These are phyloP conservation scores for Letharia columbiana DNA, from an alignment of 495 filamentous ascomycete species.

Conservation along the genomic window DNA sequence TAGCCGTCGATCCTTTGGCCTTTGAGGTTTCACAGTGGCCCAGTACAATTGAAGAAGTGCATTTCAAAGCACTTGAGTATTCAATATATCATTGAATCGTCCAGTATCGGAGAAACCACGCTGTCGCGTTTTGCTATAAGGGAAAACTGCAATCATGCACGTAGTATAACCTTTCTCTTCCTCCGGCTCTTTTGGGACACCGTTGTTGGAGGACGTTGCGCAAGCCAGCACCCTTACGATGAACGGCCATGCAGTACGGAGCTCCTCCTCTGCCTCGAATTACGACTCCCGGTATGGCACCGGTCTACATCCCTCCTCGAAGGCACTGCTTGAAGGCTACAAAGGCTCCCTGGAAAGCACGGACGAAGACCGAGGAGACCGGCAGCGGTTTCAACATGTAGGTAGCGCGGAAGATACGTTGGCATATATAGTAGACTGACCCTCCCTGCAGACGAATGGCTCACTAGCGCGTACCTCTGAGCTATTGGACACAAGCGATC, in stretches of 20 bases:
- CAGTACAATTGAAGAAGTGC: background rate
- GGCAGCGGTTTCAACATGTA: constrained; percentile 9
- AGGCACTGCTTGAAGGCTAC: constrained; percentile 42
- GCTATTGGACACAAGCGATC: constrained; percentile 44
- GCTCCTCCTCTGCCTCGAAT: constrained; percentile 39
- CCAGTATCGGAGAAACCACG: background rate
- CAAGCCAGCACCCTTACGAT: constrained; percentile 27
- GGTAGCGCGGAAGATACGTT: background rate
- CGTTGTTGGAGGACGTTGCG: background rate
- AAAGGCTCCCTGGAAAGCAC: constrained; percentile 29
- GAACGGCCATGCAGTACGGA: constrained; percentile 38
- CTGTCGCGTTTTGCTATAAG: background rate
- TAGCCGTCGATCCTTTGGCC: background rate
- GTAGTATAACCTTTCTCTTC: background rate
- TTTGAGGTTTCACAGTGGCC: background rate
- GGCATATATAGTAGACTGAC: constrained; percentile 5
- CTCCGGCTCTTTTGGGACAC: background rate
- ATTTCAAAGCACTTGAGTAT: background rate
- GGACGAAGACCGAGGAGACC: constrained; percentile 2
- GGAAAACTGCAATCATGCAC: background rate
- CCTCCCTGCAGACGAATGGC: constrained; percentile 17
- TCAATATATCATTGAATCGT: background rate
- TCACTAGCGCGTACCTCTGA: constrained; percentile 35
- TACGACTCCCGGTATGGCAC: constrained; percentile 42
- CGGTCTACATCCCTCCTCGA: constrained; percentile 32